Evolutionary conservation across 306 rosid genomes (phyloP), one percentile per base, ranked within the genome.

Genomic region (Sophora flavescens): DNA sequence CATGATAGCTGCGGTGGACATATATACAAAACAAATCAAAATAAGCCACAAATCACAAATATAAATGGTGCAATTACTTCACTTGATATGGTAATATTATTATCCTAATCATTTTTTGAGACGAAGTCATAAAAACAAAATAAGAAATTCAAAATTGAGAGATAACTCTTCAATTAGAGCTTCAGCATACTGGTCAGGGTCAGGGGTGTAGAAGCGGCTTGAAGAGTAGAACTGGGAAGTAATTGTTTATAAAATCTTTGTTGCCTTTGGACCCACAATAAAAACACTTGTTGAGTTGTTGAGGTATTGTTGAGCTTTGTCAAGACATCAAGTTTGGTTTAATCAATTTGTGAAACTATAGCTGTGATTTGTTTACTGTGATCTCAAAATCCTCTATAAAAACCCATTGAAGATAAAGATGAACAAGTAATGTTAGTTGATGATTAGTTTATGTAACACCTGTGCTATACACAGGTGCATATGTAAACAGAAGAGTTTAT

Each of bases 181-280:
- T 6, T 53, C 36, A 22, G 89, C 80, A 78, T 18, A 91, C 44
- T 87, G 73, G 41, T 78, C 51, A 18, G 71, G 67, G 44, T 13
- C 22, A 22, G 1, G 22, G 22, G 22, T 83, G 53, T 76, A 89
- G 7, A n/a, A 4, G 22, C 1, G 10, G 28, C 88, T 78, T 28
- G 93, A 30, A 6, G 73, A 60, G 80, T 84, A 89, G 39, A 36
- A 36, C 16, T 44, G 36, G 30, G 81, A 75, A 91, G 63, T 88
- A 91, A 65, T 89, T 91, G 76, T 42, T 84, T 15, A 88, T 41
- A 79, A 83, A 91, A 76, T 89, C 97, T 18, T 89, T 89, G 65
- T 38, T 82, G 2, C 97, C 97, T 4, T 88, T 82, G 16, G 39
- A 72, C 16, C 89, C 79, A 41, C 72, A 82, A 74, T 88, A 91